Evolutionary conservation across 306 rosid species (phyloP).

Genomic region (Castanea sativa): DNA sequence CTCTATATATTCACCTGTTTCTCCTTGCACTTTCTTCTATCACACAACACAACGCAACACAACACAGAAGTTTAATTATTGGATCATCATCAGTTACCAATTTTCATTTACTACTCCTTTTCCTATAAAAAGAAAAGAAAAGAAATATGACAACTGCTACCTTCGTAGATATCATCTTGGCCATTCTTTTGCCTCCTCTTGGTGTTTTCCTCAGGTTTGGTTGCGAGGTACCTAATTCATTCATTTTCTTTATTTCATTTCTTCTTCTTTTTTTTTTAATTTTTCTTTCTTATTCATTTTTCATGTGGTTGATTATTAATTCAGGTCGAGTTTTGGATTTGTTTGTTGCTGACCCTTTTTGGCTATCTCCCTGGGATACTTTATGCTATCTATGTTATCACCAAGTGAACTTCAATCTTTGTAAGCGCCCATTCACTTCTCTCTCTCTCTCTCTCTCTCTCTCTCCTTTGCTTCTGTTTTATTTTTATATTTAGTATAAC

Average conservation of each 20-base stretch:
- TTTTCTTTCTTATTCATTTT: not conserved
- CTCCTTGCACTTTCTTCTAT: no score
- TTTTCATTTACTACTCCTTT: not conserved
- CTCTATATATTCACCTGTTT: conserved; percentile 11
- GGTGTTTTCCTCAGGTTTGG: conserved; percentile 90
- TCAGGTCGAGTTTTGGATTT: conserved; percentile 89
- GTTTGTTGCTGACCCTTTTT: conserved; percentile 61
- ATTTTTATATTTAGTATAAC: not conserved
- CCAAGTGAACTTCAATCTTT: conserved; percentile 48
- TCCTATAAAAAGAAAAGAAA: conserved; percentile 18
- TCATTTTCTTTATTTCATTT: not conserved
- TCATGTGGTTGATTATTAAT: not conserved
- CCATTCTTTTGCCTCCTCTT: conserved; percentile 83
- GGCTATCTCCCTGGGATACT: conserved; percentile 82
- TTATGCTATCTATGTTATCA: conserved; percentile 63
- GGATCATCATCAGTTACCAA: not conserved
- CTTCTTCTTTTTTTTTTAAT: not conserved
- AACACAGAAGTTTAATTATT: no score
- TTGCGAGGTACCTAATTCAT: conserved; percentile 38
- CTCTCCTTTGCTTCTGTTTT: not conserved
- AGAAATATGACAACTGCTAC: conserved; percentile 33
- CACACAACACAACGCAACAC: no score
- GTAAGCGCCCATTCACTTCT: conserved; percentile 23
- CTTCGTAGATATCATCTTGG: conserved; percentile 69
- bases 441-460: not conserved